Evolutionary conservation across 345 rosid species (phyloP).

Genomic region (Geranium rotundifolium): DNA sequence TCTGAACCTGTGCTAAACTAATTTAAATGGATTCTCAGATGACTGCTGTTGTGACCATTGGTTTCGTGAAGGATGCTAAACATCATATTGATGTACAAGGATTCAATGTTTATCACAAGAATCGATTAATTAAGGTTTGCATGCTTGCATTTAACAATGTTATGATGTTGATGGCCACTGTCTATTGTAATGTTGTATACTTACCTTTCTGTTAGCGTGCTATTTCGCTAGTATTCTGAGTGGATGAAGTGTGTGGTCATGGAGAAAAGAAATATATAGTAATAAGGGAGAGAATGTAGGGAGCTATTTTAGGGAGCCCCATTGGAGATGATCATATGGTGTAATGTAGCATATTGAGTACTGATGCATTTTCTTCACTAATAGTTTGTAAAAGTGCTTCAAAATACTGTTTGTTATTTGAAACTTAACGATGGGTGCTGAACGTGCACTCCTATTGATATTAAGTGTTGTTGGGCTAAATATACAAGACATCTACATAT

Average conservation of each 20-base stretch:
- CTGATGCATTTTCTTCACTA: neutral
- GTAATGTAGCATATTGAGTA: neutral
- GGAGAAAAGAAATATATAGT: too few species aligned
- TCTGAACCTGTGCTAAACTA: slow-evolving; percentile 9
- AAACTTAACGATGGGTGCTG: neutral
- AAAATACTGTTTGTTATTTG: neutral
- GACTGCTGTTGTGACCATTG: slow-evolving; percentile 65
- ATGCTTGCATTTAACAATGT: neutral
- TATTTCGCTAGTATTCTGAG: neutral
- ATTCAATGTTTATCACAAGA: slow-evolving; percentile 88
- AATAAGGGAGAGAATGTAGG: too few species aligned
- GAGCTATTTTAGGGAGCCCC: too few species aligned
- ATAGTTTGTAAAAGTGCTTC: neutral
- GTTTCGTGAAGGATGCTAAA: slow-evolving; percentile 92
- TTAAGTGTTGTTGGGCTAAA: too few species aligned
- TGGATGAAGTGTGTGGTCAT: too few species aligned
- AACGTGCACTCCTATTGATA: neutral
- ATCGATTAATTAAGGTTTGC: slow-evolving; percentile 83
- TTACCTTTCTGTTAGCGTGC: neutral
- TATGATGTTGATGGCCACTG: too few species aligned
- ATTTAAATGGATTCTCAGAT: slow-evolving; percentile 36
- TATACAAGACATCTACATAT: neutral
- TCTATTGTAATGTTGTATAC: neutral
- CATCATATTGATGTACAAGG: slow-evolving; percentile 89
- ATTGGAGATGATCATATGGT: neutral